phyloP scores from a whole-genome alignment of 1,284 basidiomycete genomes.

The Omphalotus olearius region DNA sequence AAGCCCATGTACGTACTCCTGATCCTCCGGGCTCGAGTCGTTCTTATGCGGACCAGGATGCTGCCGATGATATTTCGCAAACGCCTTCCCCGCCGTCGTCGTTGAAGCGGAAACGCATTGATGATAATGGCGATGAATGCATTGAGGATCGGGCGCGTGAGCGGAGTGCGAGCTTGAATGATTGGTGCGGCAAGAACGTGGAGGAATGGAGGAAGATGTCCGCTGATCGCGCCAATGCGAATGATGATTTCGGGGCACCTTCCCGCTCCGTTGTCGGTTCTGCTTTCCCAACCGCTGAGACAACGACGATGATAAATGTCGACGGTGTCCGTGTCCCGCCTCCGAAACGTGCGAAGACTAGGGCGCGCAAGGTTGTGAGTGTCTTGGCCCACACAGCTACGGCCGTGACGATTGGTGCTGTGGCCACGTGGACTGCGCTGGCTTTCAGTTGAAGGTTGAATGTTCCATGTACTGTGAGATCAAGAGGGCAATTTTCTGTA shows the following conservation, averaged over 20 bases:
- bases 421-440: conserved; percentile 63
- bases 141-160: neutral
- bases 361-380: conserved; percentile 33
- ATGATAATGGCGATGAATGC: conserved; percentile 24
- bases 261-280: neutral
- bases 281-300: neutral
- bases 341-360: conserved; percentile 33
- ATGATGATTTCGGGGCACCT: neutral
- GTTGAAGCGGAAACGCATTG: conserved; percentile 41
- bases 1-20: conserved; percentile 5
- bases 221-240: neutral
- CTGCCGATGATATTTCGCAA: conserved; percentile 14
- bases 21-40: neutral
- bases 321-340: conserved; percentile 18
- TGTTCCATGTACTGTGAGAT: too few relatives aligned
- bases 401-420: conserved; percentile 57
- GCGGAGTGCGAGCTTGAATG: neutral
- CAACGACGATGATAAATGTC: conserved; percentile 1
- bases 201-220: too few relatives aligned
- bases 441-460: conserved; percentile 45
- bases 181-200: neutral
- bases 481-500: too few relatives aligned
- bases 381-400: conserved; percentile 51
- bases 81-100: conserved; percentile 24
- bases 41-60: neutral